A percentile compares a stretch with the other conserved stretches of the same genome.
These are phyloP conservation scores for Tetracladium maxilliforme DNA, from an alignment of 2,329 filamentous ascomycete species.

Conservation along the genomic window DNA sequence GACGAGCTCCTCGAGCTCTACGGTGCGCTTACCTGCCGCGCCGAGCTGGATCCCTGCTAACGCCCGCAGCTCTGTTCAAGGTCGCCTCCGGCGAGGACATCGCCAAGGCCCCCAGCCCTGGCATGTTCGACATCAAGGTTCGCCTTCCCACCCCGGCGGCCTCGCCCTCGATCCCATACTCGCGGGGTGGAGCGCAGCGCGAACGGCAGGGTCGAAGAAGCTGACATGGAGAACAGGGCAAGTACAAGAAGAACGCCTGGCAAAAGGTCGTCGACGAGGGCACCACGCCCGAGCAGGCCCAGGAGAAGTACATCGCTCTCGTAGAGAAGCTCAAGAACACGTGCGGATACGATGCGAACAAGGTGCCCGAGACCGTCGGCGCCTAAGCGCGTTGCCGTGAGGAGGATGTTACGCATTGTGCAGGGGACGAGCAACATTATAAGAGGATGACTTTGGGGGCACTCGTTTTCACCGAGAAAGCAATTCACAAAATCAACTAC, in stretches of 20 bases:
- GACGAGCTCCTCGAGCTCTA: slow-evolving; percentile 53
- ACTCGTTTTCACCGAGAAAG: no score
- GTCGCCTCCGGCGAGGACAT: slow-evolving; percentile 41
- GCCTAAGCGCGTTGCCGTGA: no score
- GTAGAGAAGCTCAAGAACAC: slow-evolving; percentile 58
- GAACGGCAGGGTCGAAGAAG: no score
- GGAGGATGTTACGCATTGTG: neutral
- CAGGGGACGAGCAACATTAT: neutral
- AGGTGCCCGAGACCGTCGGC: slow-evolving; percentile 42
- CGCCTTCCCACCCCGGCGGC: no score
- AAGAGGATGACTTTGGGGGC: no score
- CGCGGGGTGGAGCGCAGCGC: no score
- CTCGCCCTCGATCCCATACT: no score
- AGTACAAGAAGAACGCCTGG: slow-evolving; percentile 72
- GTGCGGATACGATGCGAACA: slow-evolving; percentile 52
- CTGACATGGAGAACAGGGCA: no score
- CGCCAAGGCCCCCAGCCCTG: slow-evolving; percentile 35
- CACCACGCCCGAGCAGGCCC: slow-evolving; percentile 46
- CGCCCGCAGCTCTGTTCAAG: slow-evolving; percentile 38
- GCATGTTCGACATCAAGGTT: slow-evolving; percentile 60
- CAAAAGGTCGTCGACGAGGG: slow-evolving; percentile 51
- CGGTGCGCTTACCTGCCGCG: slow-evolving; percentile 6
- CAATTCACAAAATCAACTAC: no score
- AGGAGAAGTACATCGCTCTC: slow-evolving; percentile 60
- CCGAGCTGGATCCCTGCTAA: neutral